Evolutionary conservation across 2,329 filamentous ascomycete species (phyloP).

Genomic region (Pestalotiopsis sp.): DNA sequence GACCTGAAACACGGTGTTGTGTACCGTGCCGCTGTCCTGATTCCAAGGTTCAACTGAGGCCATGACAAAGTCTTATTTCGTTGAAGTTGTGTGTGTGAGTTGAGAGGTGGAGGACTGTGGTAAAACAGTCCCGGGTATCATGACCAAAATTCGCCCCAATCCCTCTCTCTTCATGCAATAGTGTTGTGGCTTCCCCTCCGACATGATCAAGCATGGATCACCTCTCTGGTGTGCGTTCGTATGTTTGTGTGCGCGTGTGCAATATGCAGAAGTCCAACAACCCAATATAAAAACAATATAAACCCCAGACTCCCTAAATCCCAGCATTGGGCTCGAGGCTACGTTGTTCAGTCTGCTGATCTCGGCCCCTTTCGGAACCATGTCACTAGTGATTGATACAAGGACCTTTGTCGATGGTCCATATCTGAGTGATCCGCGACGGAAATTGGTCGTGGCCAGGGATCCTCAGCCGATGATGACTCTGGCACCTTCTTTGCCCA

Average conservation of each 20-base stretch:
- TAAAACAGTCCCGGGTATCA: constrained; percentile 12
- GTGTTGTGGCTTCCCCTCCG: background rate
- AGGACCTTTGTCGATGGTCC: background rate
- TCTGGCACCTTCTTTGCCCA: constrained; percentile 93
- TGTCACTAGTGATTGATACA: background rate
- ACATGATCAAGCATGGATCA: background rate
- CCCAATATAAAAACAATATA: constrained; percentile 1
- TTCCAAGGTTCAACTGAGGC: constrained; percentile 4
- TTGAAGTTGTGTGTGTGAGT: constrained; percentile 5
- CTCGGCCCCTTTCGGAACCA: background rate
- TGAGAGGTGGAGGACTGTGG: constrained; percentile 4
- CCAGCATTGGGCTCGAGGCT: background rate
- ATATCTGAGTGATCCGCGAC: background rate
- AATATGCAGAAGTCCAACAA: background rate
- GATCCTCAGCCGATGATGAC: constrained; percentile 70
- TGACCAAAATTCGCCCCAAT: constrained; percentile 10
- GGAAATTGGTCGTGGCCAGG: background rate
- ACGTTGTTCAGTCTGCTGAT: background rate
- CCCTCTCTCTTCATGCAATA: background rate
- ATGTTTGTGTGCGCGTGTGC: background rate
- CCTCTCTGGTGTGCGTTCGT: background rate
- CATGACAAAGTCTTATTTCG: background rate
- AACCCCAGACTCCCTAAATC: background rate
- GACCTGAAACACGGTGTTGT: background rate
- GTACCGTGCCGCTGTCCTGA: background rate